These are phyloP conservation scores for Fusarium mangiferae DNA, from an alignment of 2,329 filamentous ascomycete genomes.

Conservation along the genomic window DNA sequence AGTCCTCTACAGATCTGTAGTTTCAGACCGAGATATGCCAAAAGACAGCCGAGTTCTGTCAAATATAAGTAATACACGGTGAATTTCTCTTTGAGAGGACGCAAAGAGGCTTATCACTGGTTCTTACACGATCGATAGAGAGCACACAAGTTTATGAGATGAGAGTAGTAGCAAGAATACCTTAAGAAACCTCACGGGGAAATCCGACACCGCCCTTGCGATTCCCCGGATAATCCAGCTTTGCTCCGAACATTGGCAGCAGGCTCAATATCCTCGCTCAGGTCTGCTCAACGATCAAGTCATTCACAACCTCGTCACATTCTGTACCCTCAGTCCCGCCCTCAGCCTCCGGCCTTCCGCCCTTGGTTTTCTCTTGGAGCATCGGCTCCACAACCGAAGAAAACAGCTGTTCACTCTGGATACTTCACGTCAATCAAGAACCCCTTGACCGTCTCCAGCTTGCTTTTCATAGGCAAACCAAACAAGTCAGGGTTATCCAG, in stretches of 20 bases:
- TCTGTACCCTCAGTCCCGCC: accelerated
- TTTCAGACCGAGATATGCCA: too few species aligned
- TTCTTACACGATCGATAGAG: accelerated
- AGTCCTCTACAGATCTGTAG: too few species aligned
- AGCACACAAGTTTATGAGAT: neutral
- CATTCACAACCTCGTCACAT: neutral
- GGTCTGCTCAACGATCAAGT: neutral
- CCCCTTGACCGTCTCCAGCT: neutral
- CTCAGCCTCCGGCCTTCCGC: accelerated
- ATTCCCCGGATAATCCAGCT: neutral
- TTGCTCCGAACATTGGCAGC: neutral
- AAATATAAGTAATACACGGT: accelerated
- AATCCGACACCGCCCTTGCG: neutral
- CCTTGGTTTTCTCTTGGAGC: accelerated
- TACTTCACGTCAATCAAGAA: accelerated
- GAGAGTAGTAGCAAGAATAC: accelerated
- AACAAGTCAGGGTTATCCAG: neutral
- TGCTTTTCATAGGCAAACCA: accelerated
- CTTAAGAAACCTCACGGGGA: too few species aligned
- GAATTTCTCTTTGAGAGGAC: accelerated
- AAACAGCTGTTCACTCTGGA: accelerated
- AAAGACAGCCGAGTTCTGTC: neutral
- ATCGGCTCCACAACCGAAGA: accelerated
- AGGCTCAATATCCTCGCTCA: neutral
- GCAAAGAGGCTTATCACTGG: neutral